Evolutionary conservation across 371 early-diverging fungal species (phyloP).

Genomic region (Lichtheimia corymbifera): DNA sequence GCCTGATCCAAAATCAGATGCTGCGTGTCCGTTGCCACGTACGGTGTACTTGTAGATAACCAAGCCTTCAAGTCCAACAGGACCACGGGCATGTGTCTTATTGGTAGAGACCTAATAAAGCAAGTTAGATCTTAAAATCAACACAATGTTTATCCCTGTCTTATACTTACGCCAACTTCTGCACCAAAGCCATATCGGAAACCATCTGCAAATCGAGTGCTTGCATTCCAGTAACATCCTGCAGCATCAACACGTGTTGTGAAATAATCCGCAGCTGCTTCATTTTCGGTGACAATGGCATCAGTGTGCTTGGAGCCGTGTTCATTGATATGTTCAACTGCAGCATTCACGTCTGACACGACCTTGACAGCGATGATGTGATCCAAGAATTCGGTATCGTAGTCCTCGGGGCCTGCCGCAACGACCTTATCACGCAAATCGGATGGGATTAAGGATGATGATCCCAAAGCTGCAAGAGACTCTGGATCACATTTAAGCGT

Average conservation of each 20-base stretch:
- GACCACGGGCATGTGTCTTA: conserved; percentile 97
- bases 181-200: conserved; percentile 98
- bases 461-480: conserved; percentile 27
- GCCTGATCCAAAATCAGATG: conserved; percentile 77
- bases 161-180: conserved; percentile 82
- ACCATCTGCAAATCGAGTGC: conserved; percentile 96
- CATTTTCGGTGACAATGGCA: conserved; percentile 83
- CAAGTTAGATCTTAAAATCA: not conserved
- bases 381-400: conserved; percentile 89
- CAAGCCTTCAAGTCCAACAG: conserved; percentile 95
- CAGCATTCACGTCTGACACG: conserved; percentile 75
- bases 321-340: conserved; percentile 89
- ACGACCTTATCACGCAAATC: conserved; percentile 25
- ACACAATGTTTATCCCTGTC: not conserved
- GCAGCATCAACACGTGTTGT: conserved; percentile 95
- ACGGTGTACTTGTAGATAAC: conserved; percentile 95
- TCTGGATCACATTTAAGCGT: conserved; percentile 61
- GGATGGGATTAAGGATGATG: conserved; percentile 5
- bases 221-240: conserved; percentile 96
- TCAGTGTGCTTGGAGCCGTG: conserved; percentile 96
- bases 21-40: conserved; percentile 88
- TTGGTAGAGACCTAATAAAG: conserved; percentile 78
- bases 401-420: conserved; percentile 57
- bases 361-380: conserved; percentile 81
- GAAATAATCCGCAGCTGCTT: conserved; percentile 74